phyloP scores from a whole-genome alignment of 164 flowering plant genomes.

The Warburgia ugandensis region DNA sequence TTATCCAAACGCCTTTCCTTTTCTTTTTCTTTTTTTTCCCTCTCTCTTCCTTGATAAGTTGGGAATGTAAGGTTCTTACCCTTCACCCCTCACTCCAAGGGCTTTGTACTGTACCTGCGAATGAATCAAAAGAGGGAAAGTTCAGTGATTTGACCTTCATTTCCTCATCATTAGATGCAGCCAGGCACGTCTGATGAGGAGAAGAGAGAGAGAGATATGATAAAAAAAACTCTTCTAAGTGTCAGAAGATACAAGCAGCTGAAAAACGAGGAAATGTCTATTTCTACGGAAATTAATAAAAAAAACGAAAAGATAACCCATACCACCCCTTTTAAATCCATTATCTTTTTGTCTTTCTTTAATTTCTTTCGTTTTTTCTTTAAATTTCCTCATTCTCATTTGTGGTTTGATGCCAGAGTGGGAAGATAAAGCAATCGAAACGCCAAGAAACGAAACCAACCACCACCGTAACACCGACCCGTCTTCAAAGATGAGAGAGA shows the following conservation, averaged over 20 bases:
- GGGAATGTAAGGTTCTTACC: constrained; percentile 9
- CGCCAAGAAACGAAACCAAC: constrained; percentile 18
- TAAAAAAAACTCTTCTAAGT: constrained; percentile 5
- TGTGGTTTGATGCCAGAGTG: constrained; percentile 21
- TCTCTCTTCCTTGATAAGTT: neutral
- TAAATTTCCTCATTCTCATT: neutral
- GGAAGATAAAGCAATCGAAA: constrained; percentile 22
- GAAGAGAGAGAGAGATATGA: constrained; percentile 13
- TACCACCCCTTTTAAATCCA: neutral
- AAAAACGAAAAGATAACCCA: constrained; percentile 1
- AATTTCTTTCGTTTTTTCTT: neutral
- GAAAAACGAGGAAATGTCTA: constrained; percentile 91
- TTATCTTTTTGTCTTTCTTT: constrained; percentile 1
- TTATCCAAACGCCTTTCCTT: constrained; percentile 27
- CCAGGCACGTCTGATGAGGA: constrained; percentile 19
- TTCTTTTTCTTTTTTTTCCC: constrained; percentile 1
- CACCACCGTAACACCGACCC: constrained; percentile 17
- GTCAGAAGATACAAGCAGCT: constrained; percentile 41
- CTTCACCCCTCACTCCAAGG: constrained; percentile 7
- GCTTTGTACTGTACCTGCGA: constrained; percentile 35
- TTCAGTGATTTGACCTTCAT: constrained; percentile 51
- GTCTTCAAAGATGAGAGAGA: neutral
- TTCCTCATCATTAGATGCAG: constrained; percentile 57
- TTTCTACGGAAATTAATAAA: constrained; percentile 32
- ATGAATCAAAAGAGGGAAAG: constrained; percentile 36